Evolutionary conservation across 2,329 filamentous ascomycete genomes (phyloP).

Genomic region (Epicoccum sorghinum): DNA sequence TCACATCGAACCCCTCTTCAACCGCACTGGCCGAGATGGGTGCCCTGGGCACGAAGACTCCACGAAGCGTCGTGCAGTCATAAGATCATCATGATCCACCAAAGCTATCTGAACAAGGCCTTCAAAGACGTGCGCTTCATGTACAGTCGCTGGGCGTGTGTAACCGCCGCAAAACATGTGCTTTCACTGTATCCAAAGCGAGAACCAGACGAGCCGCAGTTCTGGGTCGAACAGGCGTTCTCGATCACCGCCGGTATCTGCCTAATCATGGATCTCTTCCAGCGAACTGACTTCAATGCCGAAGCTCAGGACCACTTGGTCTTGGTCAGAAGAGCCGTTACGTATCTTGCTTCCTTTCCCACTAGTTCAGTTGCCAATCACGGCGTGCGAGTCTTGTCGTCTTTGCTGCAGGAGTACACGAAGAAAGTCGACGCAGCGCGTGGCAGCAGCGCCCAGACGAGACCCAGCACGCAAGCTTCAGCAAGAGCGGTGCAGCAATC

Average conservation of each 20-base stretch:
- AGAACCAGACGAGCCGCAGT: constrained; percentile 48
- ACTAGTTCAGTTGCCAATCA: constrained; percentile 50
- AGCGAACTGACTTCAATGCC: constrained; percentile 27
- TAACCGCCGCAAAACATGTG: constrained; percentile 51
- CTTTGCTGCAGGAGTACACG: constrained; percentile 40
- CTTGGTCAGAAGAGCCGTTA: constrained; percentile 43
- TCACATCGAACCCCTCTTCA: constrained; percentile 39
- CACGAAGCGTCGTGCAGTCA: constrained; percentile 50
- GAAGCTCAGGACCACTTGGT: constrained; percentile 33
- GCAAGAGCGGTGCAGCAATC: constrained; percentile 14
- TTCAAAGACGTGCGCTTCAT: constrained; percentile 52
- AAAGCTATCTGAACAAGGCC: constrained; percentile 51
- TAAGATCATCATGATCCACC: constrained; percentile 56
- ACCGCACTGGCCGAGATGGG: constrained; percentile 50
- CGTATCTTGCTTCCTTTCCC: constrained; percentile 38
- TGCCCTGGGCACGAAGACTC: constrained; percentile 49
- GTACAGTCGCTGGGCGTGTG: constrained; percentile 52
- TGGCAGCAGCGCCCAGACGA: constrained; percentile 3
- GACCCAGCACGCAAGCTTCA: constrained; percentile 4
- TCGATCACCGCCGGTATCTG: constrained; percentile 39
- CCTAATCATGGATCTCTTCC: constrained; percentile 37
- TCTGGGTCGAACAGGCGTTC: constrained; percentile 51
- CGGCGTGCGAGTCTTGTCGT: constrained; percentile 47
- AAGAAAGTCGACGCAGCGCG: constrained; percentile 26
- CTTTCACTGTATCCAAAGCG: constrained; percentile 46